These are phyloP conservation scores for Globisporangium uncinulatum DNA, from an alignment of 352 stramenopile species.

Conservation along the genomic window DNA sequence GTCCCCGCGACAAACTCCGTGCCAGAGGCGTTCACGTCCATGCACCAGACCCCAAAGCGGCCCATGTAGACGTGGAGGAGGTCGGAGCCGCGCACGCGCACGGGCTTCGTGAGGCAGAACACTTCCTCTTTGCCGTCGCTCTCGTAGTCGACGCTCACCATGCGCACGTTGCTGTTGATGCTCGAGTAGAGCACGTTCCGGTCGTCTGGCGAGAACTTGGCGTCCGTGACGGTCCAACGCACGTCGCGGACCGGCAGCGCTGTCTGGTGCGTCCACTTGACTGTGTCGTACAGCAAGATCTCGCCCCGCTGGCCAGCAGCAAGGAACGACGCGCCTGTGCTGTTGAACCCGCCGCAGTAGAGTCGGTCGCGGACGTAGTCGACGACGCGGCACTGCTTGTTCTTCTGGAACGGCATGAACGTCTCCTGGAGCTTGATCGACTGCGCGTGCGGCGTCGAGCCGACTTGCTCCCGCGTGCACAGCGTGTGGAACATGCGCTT, in stretches of 20 bases:
- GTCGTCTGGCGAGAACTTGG: slow-evolving; percentile 76
- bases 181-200: slow-evolving; percentile 69
- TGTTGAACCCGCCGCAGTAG: slow-evolving; percentile 80
- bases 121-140: slow-evolving; percentile 43
- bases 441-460: slow-evolving; percentile 51
- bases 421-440: slow-evolving; percentile 70
- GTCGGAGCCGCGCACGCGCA: slow-evolving; percentile 18
- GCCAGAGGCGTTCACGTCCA: slow-evolving; percentile 69
- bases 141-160: slow-evolving; percentile 63
- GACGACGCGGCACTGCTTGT: slow-evolving; percentile 70
- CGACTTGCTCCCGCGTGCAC: slow-evolving; percentile 61
- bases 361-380: slow-evolving; percentile 65
- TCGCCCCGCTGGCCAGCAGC: slow-evolving; percentile 60
- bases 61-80: slow-evolving; percentile 17
- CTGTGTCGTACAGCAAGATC: slow-evolving; percentile 72
- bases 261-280: slow-evolving; percentile 48
- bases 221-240: slow-evolving; percentile 81
- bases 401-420: slow-evolving; percentile 74
- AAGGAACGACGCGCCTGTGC: slow-evolving; percentile 57
- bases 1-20: slow-evolving; percentile 83
- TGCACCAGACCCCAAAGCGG: slow-evolving; percentile 72
- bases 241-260: slow-evolving; percentile 61
- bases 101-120: slow-evolving; percentile 33
- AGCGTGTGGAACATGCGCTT: slow-evolving; percentile 57
- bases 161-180: slow-evolving; percentile 80